A percentile compares a stretch with the other conserved stretches of the same genome.
These are phyloP conservation scores for Candida qinlingensis DNA, from an alignment of 805 yeast species.

Conservation along the genomic window DNA sequence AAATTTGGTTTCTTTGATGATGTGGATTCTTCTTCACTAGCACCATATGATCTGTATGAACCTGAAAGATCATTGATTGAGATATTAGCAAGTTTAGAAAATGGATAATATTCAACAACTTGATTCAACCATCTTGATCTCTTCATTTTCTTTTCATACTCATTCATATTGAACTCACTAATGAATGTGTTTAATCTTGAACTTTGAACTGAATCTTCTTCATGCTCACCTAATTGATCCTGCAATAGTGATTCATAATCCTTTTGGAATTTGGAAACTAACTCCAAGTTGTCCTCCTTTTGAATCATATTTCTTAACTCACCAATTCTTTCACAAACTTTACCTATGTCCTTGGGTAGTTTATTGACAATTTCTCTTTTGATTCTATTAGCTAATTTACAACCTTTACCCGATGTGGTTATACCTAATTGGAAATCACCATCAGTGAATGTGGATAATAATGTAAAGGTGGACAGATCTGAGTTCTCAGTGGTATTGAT, in stretches of 20 bases:
- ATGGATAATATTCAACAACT: slow-evolving; percentile 85
- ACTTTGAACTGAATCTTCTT: slow-evolving; percentile 66
- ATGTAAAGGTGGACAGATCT: slow-evolving; percentile 66
- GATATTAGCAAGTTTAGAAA: slow-evolving; percentile 54
- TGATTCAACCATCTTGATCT: slow-evolving; percentile 84
- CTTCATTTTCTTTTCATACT: slow-evolving; percentile 45
- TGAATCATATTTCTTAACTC: slow-evolving; percentile 51
- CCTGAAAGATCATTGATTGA: slow-evolving; percentile 52
- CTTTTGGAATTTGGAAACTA: slow-evolving; percentile 20
- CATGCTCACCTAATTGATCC: slow-evolving; percentile 47
- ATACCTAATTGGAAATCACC: slow-evolving; percentile 80
- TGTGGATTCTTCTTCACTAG: background rate
- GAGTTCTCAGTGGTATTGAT: slow-evolving; percentile 74
- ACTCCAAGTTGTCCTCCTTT: slow-evolving; percentile 39
- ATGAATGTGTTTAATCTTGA: slow-evolving; percentile 56
- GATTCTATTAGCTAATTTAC: slow-evolving; percentile 76
- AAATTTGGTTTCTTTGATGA: background rate
- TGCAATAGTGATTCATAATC: slow-evolving; percentile 25
- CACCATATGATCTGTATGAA: slow-evolving; percentile 27
- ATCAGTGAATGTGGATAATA: slow-evolving; percentile 63
- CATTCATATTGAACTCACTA: slow-evolving; percentile 51
- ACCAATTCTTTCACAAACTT: slow-evolving; percentile 66
- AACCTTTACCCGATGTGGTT: slow-evolving; percentile 85
- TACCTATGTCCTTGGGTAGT: slow-evolving; percentile 67
- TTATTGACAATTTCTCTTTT: slow-evolving; percentile 63